Conservation (phyloP, 2,329 filamentous ascomycete species). For the Pseudopithomyces chartarum region DNA sequence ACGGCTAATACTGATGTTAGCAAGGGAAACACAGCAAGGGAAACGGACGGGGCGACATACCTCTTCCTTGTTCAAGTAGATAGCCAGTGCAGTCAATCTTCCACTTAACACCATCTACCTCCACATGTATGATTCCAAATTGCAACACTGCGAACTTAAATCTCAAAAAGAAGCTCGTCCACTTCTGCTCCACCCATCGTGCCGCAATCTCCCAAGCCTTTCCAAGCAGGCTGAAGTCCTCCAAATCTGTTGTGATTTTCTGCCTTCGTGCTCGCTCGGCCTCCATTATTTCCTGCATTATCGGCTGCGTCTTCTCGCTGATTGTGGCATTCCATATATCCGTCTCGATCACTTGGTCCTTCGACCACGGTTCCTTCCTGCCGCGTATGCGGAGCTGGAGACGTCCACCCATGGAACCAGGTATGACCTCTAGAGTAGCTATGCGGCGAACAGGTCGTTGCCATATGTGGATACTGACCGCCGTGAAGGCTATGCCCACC, state of each 20-base stretch:
- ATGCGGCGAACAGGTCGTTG: slow-evolving; percentile 38
- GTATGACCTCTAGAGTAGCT: slow-evolving; percentile 36
- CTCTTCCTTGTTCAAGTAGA: slow-evolving; percentile 40
- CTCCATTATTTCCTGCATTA: slow-evolving; percentile 36
- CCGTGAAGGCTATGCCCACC: slow-evolving; percentile 33
- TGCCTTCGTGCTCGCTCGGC: slow-evolving; percentile 34
- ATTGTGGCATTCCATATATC: slow-evolving; percentile 35
- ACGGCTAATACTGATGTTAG: slow-evolving; percentile 23
- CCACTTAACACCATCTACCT: slow-evolving; percentile 40
- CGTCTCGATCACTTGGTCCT: slow-evolving; percentile 33
- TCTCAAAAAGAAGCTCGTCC: slow-evolving; percentile 41
- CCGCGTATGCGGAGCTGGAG: slow-evolving; percentile 38
- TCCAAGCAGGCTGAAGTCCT: slow-evolving; percentile 24
- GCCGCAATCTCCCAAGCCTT: slow-evolving; percentile 34
- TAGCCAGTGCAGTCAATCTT: slow-evolving; percentile 43
- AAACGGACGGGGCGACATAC: slow-evolving; percentile 21
- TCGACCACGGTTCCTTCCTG: slow-evolving; percentile 27
- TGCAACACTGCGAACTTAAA: slow-evolving; percentile 43
- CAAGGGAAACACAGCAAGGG: not conserved
- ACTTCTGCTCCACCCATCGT: slow-evolving; percentile 41
- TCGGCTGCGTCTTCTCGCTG: slow-evolving; percentile 38
- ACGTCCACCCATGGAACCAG: slow-evolving; percentile 32
- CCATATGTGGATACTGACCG: slow-evolving; percentile 38
- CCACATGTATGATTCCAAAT: slow-evolving; percentile 37
- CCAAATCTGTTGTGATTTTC: slow-evolving; percentile 32